Evolutionary conservation across 495 filamentous ascomycete genomes (phyloP).

Genomic region (Cryomyces minteri): DNA sequence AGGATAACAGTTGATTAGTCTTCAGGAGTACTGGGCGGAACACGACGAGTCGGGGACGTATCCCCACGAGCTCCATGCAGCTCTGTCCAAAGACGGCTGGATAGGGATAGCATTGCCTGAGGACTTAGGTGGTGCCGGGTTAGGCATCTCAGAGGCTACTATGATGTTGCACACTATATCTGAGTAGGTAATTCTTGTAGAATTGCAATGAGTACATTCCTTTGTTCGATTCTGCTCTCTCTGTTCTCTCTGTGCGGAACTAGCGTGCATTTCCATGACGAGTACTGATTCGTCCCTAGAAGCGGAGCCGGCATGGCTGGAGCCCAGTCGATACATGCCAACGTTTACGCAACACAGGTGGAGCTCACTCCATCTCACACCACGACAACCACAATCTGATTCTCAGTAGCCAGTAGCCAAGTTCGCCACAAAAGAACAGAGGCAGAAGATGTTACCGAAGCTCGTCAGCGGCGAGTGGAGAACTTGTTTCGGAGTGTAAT

Average conservation of each 20-base stretch:
- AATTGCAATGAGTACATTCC: not conserved
- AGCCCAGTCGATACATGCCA: conserved; percentile 59
- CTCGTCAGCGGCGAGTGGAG: conserved; percentile 50
- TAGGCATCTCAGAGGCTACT: conserved; percentile 67
- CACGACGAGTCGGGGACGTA: conserved; percentile 48
- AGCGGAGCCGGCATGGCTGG: conserved; percentile 63
- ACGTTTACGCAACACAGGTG: conserved; percentile 56
- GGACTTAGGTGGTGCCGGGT: conserved; percentile 48
- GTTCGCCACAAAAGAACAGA: conserved; percentile 44
- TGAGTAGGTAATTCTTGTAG: conserved; percentile 23
- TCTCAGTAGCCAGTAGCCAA: conserved; percentile 36
- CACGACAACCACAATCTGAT: not conserved
- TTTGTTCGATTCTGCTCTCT: not conserved
- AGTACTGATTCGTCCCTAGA: conserved; percentile 3
- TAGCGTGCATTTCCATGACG: not conserved
- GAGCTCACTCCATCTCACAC: not conserved
- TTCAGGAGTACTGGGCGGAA: conserved; percentile 48
- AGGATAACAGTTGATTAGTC: conserved; percentile 11
- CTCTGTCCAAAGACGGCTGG: conserved; percentile 65
- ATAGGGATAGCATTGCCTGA: conserved; percentile 63
- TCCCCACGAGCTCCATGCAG: conserved; percentile 54
- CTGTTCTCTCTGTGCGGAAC: not conserved
- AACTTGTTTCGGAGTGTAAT: conserved; percentile 48
- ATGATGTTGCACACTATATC: conserved; percentile 77
- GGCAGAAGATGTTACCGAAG: conserved; percentile 40